Evolutionary conservation across 352 stramenopile genomes (phyloP), one percentile per base, ranked within the genome.

Genomic region (Aphanomyces invadans): DNA sequence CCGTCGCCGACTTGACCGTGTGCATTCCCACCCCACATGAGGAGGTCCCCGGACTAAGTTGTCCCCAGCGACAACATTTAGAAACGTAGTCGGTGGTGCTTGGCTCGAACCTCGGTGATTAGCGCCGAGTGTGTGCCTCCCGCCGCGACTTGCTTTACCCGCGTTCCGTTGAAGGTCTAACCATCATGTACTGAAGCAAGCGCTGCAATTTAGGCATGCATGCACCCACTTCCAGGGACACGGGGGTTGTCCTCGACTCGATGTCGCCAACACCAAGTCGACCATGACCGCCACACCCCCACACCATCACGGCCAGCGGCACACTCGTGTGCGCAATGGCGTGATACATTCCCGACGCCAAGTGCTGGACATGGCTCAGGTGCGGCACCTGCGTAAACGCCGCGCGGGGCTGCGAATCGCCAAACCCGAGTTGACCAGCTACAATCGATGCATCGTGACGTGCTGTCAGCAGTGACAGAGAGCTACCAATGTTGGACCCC

Each of bases 271-370:
- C 75, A 4, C 81, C 81, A 23, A 90, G 77, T 7, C 81, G 76
- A 9, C 81, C 81, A 61, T 88, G 77, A n/a, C 86, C 80, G 4
- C 79, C 76, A 64, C 81, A 81, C 0, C 81, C 81, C 81, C 79
- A 90, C 0, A 80, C 77, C 54, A 81, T 86, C 15, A 90, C 72
- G 23, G 25, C 15, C 0, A 62, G 72, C 25, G 71, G 71, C 4
- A 48, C 69, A 23, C 68, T 59, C 17, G 39, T 80, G 2, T 83
- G 63, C 2, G 78, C 80, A 25, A 90, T 46, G 2, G 78, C 80
- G 38, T 90, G 81, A 69, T 89, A 90, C 4, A 76, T 56, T 2
- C 80, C 80, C 25, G 74, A 82, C 0, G 76, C 33, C 51, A 65
- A 25, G 61, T n/a, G n/a, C 4, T 64, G 11, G 42, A 69, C 4